These are phyloP conservation scores for Yamadazyma taylorii DNA, from an alignment of 1,139 yeast genomes.

Conservation along the genomic window DNA sequence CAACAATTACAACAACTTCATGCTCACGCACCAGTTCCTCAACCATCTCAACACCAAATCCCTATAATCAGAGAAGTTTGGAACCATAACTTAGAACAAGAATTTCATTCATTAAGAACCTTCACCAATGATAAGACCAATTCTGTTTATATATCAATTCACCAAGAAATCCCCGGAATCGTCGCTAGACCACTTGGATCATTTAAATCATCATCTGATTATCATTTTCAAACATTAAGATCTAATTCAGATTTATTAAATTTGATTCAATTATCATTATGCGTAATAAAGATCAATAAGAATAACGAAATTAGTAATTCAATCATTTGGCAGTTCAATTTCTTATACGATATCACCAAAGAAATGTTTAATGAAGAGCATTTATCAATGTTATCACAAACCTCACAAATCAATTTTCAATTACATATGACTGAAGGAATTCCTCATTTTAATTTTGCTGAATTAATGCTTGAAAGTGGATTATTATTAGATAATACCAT, in stretches of 20 bases:
- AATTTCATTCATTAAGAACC: constrained; percentile 71
- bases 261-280: constrained; percentile 84
- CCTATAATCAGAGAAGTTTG: constrained; percentile 73
- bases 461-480: constrained; percentile 83
- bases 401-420: constrained; percentile 81
- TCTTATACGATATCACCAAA: constrained; percentile 68
- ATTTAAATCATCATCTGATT: constrained; percentile 85
- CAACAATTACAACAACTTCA: constrained; percentile 17
- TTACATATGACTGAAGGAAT: constrained; percentile 79
- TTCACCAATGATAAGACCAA: constrained; percentile 66
- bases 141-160: constrained; percentile 60
- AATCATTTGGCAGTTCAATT: constrained; percentile 94
- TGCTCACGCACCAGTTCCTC: constrained; percentile 10
- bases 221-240: constrained; percentile 93
- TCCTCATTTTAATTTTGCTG: constrained; percentile 78
- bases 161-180: constrained; percentile 95
- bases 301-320: constrained; percentile 66
- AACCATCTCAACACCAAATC: constrained; percentile 22
- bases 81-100: constrained; percentile 80
- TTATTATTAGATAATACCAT: constrained; percentile 69
- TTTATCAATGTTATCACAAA: constrained; percentile 65
- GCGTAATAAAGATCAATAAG: constrained; percentile 68
- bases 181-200: constrained; percentile 97
- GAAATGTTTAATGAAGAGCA: constrained; percentile 87
- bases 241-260: constrained; percentile 85